Evolutionary conservation across 2,329 filamentous ascomycete genomes (phyloP).

Genomic region (Chaetomiaceae sp.): DNA sequence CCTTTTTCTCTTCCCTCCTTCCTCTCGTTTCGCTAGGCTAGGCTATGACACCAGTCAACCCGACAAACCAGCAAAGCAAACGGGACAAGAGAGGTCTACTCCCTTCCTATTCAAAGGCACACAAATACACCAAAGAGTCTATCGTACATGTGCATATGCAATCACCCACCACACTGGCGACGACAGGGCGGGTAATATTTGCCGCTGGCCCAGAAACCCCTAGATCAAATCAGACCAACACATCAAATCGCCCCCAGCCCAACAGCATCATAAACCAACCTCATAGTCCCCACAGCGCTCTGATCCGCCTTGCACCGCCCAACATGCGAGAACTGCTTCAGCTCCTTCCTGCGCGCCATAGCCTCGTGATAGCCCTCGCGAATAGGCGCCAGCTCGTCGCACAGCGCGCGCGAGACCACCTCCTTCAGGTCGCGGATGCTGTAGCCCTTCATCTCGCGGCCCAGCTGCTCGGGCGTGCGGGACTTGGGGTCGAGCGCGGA

Average conservation of each 20-base stretch:
- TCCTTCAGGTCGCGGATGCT: slow-evolving; percentile 16
- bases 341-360: slow-evolving; percentile 30
- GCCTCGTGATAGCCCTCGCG: slow-evolving; percentile 52
- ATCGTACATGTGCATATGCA: no score
- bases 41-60: no score
- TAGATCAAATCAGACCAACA: no score
- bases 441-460: slow-evolving; percentile 37
- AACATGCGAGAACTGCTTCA: slow-evolving; percentile 49
- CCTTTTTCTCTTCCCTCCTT: no score
- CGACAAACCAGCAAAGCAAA: no score
- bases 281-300: slow-evolving; percentile 58
- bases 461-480: slow-evolving; percentile 38
- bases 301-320: slow-evolving; percentile 58
- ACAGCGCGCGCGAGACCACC: slow-evolving; percentile 46
- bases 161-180: no score
- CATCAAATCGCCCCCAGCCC: slow-evolving; percentile 36
- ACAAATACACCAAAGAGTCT: no score
- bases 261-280: slow-evolving; percentile 45
- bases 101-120: no score
- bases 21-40: no score
- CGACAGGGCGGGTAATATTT: no score
- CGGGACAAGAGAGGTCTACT: no score
- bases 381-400: slow-evolving; percentile 48
- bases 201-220: neutral
- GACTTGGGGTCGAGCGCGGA: slow-evolving; percentile 55